Evolutionary conservation across 352 stramenopile genomes (phyloP), one percentile per base, ranked within the genome.

Genomic region (Phytophthora multivora): DNA sequence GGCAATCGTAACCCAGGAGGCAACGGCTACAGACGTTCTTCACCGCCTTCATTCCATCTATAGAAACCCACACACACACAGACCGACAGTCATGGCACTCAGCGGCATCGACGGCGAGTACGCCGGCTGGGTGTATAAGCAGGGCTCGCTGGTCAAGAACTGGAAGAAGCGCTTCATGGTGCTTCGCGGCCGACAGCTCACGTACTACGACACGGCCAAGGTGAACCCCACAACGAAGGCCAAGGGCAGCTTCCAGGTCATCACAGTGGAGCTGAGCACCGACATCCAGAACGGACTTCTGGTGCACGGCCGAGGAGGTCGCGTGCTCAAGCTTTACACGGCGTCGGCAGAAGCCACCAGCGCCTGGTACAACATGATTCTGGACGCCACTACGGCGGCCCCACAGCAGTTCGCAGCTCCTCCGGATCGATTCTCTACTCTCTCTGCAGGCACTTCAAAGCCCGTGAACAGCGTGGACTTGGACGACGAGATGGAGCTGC

Each of bases 81-180:
- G 5, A 55, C 25, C 49, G 13, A 45, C 12, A 10, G 31, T 40
- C n/a, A 86, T 76, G 69, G 59, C 63, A 26, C 59, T 66, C 26
- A 43, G 71, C 63, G 63, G 71, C 63, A 51, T 81, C 50, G 71
- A 83, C 51, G 77, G 75, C 42, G 70, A 92, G 39, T 81, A 86
- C 59, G 73, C 71, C 58, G 86, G 86, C 40, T 95, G 86, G 86
- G 83, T 92, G 26, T 93, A 83, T 75, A 95, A 95, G 53, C 84
- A 95, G 57, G 86, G 86, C 52, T 90, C 77, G 25, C 69, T 93
- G 12, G 71, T 95, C 39, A 75, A 72, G 53, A 93, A 84, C 71
- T 95, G 86, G 86, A 95, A 95, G 79, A 89, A 90, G 70, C 83
- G 86, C 41, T 95, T 89, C 62, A 88, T 95, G 77, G 80, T 95